Evolutionary conservation across 495 filamentous ascomycete species (phyloP).

Genomic region (Podospora bellae-mahoneyi): DNA sequence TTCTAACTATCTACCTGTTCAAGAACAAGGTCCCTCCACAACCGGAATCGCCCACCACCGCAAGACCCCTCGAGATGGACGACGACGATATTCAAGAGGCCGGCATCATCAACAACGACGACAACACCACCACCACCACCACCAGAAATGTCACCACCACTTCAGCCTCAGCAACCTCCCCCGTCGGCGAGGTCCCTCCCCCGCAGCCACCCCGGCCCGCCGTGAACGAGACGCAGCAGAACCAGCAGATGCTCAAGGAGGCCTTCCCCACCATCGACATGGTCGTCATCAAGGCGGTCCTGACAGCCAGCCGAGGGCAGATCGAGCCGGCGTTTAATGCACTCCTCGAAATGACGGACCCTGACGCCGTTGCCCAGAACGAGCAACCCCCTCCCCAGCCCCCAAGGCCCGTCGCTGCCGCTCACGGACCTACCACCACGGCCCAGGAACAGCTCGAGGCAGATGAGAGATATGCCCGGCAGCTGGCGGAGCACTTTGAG

Average conservation of each 20-base stretch:
- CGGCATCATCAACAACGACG: conserved; percentile 42
- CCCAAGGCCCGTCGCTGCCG: conserved; percentile 56
- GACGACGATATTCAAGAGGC: conserved; percentile 74
- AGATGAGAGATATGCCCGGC: conserved; percentile 90
- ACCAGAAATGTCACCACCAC: conserved; percentile 35
- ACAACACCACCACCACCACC: conserved; percentile 13
- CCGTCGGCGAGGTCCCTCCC: conserved; percentile 56
- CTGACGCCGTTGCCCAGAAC: conserved; percentile 69
- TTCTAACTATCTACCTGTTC: neutral
- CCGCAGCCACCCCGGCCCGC: conserved; percentile 86
- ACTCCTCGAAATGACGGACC: conserved; percentile 91
- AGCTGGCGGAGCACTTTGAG: conserved; percentile 88
- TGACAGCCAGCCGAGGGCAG: conserved; percentile 78
- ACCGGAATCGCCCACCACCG: conserved; percentile 82
- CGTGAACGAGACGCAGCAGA: conserved; percentile 72
- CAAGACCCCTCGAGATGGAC: conserved; percentile 77
- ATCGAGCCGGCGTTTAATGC: conserved; percentile 97
- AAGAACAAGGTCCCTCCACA: conserved; percentile 38
- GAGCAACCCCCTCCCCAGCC: conserved; percentile 60
- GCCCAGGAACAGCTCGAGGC: conserved; percentile 76
- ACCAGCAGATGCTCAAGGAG: conserved; percentile 84
- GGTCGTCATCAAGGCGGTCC: conserved; percentile 80
- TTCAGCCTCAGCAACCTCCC: conserved; percentile 40
- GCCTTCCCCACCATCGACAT: conserved; percentile 85
- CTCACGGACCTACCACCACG: conserved; percentile 49